Evolutionary conservation across 805 yeast genomes (phyloP).

Genomic region (Starmerella vaccinii): DNA sequence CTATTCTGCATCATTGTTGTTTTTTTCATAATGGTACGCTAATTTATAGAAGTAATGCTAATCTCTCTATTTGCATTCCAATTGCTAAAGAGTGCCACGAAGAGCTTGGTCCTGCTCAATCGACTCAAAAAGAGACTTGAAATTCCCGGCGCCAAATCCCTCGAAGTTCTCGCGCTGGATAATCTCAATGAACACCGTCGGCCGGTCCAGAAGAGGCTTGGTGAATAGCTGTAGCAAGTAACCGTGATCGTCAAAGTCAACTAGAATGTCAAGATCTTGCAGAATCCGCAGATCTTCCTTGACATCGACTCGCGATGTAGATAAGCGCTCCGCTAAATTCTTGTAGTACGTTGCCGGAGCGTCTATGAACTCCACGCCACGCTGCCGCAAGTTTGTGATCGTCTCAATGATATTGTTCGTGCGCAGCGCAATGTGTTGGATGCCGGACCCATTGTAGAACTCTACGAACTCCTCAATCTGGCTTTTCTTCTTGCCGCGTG

Average conservation of each 20-base stretch:
- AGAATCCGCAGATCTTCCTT: slow-evolving; percentile 45
- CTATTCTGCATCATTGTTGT: too few relatives aligned
- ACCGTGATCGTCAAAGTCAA: slow-evolving; percentile 70
- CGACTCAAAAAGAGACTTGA: slow-evolving; percentile 68
- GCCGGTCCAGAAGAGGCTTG: slow-evolving; percentile 64
- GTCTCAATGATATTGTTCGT: slow-evolving; percentile 53
- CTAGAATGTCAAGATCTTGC: slow-evolving; percentile 46
- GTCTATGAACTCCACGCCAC: slow-evolving; percentile 62
- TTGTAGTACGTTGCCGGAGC: slow-evolving; percentile 52
- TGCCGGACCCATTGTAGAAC: slow-evolving; percentile 69
- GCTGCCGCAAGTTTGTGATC: slow-evolving; percentile 41
- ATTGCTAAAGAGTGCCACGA: slow-evolving; percentile 46
- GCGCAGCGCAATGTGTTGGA: slow-evolving; percentile 68
- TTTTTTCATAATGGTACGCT: background rate
- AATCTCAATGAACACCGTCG: slow-evolving; percentile 71
- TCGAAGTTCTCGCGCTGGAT: slow-evolving; percentile 70
- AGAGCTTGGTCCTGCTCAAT: slow-evolving; percentile 64
- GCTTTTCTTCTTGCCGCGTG: slow-evolving; percentile 50
- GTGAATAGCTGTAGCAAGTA: slow-evolving; percentile 74
- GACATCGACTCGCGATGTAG: slow-evolving; percentile 37
- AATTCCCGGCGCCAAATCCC: slow-evolving; percentile 86
- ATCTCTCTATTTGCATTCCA: too few relatives aligned
- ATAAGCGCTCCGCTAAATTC: slow-evolving; percentile 39
- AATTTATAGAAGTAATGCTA: background rate
- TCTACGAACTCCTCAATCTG: slow-evolving; percentile 77